Percentiles rank a stretch among this genome's conserved stretches.
These are phyloP conservation scores for Melaleuca alternifolia DNA, from an alignment of 345 rosid species.

Conservation along the genomic window DNA sequence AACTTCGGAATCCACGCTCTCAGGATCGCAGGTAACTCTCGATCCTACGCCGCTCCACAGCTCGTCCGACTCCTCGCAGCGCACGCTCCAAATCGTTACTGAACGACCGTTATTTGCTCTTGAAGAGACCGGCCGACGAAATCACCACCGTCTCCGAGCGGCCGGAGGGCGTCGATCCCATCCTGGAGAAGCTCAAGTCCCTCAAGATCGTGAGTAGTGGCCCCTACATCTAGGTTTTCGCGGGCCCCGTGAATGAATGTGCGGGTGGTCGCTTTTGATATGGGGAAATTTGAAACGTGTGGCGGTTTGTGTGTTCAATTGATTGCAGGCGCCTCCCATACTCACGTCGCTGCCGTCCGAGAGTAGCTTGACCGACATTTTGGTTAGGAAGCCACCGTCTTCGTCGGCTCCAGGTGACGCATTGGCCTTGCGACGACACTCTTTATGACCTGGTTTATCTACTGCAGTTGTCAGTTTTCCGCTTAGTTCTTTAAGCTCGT, in stretches of 20 bases:
- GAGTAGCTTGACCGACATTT: conserved; percentile 89
- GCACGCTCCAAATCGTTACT: not conserved
- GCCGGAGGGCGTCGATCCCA: conserved; percentile 50
- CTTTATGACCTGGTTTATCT: not conserved
- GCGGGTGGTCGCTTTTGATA: not conserved
- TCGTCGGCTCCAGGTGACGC: conserved; percentile 49
- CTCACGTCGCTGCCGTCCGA: conserved; percentile 55
- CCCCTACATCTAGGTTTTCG: not conserved
- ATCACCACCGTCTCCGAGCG: conserved; percentile 76
- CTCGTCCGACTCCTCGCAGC: not conserved
- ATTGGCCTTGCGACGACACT: not conserved
- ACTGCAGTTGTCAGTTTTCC: not conserved
- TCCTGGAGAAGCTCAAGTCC: conserved; percentile 68
- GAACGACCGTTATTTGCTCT: not conserved
- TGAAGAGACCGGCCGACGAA: conserved; percentile 38
- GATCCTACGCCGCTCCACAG: not conserved
- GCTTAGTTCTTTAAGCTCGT: not conserved
- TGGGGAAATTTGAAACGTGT: not conserved
- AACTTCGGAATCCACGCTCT: conserved; percentile 34
- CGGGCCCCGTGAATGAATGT: not conserved
- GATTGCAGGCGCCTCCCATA: conserved; percentile 59
- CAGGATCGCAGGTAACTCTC: conserved; percentile 32
- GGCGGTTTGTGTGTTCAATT: not conserved
- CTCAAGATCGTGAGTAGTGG: conserved; percentile 54
- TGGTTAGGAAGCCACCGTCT: conserved; percentile 61